These are phyloP conservation scores for Corymbia citriodora DNA, from an alignment of 441 rosid genomes.

Conservation along the genomic window DNA sequence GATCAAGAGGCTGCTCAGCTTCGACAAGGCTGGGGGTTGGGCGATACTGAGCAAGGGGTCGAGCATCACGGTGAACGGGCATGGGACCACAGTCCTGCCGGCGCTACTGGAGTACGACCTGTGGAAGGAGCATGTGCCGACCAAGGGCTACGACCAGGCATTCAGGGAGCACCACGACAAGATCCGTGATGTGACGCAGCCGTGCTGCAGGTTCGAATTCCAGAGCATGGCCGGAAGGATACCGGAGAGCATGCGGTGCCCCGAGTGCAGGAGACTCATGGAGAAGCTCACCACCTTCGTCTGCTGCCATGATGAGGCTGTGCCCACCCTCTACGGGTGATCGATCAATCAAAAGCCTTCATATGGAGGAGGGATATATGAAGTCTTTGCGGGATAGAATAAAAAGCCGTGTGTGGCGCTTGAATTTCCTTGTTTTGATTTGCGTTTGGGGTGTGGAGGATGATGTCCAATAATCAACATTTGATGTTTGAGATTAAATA, in stretches of 20 bases:
- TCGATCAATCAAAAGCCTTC: background rate
- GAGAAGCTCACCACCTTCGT: constrained; percentile 51
- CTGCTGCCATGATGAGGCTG: constrained; percentile 47
- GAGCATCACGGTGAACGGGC: constrained; percentile 35
- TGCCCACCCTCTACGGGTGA: background rate
- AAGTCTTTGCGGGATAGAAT: background rate
- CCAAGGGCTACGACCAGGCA: constrained; percentile 45
- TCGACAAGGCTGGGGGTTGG: constrained; percentile 64
- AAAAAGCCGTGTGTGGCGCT: background rate
- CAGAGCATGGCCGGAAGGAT: constrained; percentile 38
- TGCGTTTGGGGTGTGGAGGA: background rate
- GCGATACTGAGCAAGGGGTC: constrained; percentile 48
- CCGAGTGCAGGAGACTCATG: constrained; percentile 58
- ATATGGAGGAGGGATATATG: background rate
- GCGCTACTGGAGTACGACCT: constrained; percentile 25
- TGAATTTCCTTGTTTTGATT: background rate
- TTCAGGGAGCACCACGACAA: constrained; percentile 35
- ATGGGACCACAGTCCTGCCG: constrained; percentile 32
- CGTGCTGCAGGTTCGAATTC: constrained; percentile 54
- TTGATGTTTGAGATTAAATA: background rate
- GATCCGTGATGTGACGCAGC: constrained; percentile 37
- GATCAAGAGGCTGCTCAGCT: constrained; percentile 51
- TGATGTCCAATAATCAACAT: background rate
- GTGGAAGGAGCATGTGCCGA: constrained; percentile 36
- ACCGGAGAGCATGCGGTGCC: constrained; percentile 51